Conservation (phyloP, 345 rosid species). For the Cardamine chenopodiifolia region DNA sequence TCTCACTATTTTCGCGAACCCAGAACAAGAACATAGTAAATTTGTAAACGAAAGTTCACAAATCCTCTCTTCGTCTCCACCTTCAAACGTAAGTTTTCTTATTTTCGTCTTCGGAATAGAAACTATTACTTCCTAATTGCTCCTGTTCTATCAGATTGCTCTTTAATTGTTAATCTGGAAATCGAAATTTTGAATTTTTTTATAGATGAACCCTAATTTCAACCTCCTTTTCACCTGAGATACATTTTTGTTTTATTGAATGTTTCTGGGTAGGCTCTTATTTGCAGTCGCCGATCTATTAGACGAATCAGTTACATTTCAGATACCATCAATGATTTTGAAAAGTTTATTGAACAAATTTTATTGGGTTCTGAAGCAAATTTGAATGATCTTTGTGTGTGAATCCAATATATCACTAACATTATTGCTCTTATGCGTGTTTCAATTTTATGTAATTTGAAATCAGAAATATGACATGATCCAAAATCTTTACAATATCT, state of each 20-base stretch:
- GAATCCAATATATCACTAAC: background rate
- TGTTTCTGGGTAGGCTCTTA: slow-evolving; percentile 9
- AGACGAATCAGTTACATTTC: background rate
- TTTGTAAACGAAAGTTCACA: no score
- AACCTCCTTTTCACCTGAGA: background rate
- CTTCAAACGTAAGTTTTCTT: slow-evolving; percentile 3
- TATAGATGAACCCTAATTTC: background rate
- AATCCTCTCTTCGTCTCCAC: background rate
- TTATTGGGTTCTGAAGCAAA: background rate
- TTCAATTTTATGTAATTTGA: background rate
- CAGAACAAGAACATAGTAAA: no score
- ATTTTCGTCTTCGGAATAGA: background rate
- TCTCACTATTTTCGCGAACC: background rate
- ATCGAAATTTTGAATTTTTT: background rate
- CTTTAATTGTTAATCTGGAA: background rate
- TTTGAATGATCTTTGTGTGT: background rate
- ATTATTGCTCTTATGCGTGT: background rate
- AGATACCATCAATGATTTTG: background rate
- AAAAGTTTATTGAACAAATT: background rate
- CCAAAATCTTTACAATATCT: background rate
- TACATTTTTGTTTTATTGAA: background rate
- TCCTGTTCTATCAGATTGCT: background rate
- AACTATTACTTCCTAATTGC: no score
- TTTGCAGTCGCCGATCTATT: background rate
- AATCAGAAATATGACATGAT: background rate